Conservation (phyloP, 768 basidiomycete species). For the Kwoniella bestiolae region DNA sequence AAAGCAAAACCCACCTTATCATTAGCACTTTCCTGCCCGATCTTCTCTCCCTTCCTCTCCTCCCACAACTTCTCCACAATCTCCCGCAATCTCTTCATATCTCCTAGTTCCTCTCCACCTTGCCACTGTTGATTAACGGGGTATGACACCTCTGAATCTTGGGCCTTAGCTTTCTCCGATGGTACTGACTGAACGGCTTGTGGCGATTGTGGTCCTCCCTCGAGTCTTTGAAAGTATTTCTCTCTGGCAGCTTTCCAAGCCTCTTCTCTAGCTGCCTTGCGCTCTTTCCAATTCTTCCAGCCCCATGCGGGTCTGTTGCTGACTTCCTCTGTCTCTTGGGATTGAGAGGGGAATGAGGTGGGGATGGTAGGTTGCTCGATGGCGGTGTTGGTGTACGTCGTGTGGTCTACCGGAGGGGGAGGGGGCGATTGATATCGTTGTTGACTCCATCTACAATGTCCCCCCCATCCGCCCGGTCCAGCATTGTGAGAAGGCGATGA, state of each 20-base stretch:
- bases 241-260: slow-evolving; percentile 1
- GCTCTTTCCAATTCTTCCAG: slow-evolving; percentile 10
- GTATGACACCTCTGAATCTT: slow-evolving; percentile 3
- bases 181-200: neutral
- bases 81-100: slow-evolving; percentile 29
- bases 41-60: slow-evolving; percentile 31
- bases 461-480: neutral
- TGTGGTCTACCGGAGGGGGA: neutral
- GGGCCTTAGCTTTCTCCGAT: neutral
- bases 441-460: neutral
- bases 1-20: slow-evolving; percentile 28
- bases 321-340: neutral
- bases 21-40: slow-evolving; percentile 31
- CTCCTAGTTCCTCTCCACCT: no score
- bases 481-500: neutral
- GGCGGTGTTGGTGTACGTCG: neutral
- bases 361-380: no score
- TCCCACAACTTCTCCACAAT: slow-evolving; percentile 34
- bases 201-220: neutral
- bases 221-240: neutral
- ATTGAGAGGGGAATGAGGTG: neutral
- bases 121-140: no score
- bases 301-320: slow-evolving; percentile 10
- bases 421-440: neutral
- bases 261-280: slow-evolving; percentile 11